phyloP scores from a whole-genome alignment of 345 rosid genomes.

The Physaria fendleri region DNA sequence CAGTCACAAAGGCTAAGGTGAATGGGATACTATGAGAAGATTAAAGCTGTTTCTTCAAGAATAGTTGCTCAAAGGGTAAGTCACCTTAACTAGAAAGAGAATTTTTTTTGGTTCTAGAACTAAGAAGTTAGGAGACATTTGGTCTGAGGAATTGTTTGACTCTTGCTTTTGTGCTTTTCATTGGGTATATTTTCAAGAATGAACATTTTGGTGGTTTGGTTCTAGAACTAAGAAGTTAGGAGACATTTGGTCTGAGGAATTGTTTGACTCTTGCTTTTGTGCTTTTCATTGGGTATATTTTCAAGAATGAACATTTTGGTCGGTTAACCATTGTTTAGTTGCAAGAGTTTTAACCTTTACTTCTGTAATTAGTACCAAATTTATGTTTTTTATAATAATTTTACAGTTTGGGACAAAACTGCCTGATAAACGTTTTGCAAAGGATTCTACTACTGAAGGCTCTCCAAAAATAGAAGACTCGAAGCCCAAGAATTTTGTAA shows the following conservation, averaged over 20 bases:
- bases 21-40: conserved; percentile 73
- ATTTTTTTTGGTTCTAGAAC: not conserved
- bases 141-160: not conserved
- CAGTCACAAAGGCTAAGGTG: conserved; percentile 59
- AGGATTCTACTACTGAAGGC: conserved; percentile 34
- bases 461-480: conserved; percentile 35
- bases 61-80: conserved; percentile 47
- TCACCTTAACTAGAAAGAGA: not conserved
- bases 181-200: no score
- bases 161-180: not conserved
- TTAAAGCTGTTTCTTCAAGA: conserved; percentile 62
- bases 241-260: not conserved
- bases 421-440: conserved; percentile 29
- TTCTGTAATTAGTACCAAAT: not conserved
- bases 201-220: not conserved
- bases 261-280: not conserved
- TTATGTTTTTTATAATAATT: not conserved
- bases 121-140: no score
- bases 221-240: no score
- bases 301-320: no score
- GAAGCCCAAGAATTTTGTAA: conserved; percentile 57
- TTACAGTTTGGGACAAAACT: conserved; percentile 40
- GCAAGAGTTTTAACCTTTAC: not conserved
- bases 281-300: not conserved
- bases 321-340: no score